Base-by-base conservation (phyloP, 176 grass and related monocot genomes). In the Stipa capillata region DNA sequence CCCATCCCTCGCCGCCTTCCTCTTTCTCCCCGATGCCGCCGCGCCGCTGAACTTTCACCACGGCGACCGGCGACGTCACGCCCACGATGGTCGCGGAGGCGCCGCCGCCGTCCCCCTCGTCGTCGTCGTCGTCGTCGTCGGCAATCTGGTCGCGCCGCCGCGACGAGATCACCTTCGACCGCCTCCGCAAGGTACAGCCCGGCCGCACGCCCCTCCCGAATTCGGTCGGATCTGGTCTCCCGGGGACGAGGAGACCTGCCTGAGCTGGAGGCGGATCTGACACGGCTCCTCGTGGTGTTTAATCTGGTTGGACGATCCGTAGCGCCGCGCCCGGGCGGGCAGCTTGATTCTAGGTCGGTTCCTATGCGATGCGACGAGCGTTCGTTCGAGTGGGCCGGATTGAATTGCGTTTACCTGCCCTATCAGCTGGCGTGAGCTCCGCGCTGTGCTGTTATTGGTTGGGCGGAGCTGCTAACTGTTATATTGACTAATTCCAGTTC, bases 151-250 rank as follows among this genome's bases (percentile, higher is more conserved):
- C 93, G 72, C 82, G 67, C 60, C 81, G 87, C 45, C 88, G 88
- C 55, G 90, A 97, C 32, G 85, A 92, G 51, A 89, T 97, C 90
- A 89, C 93, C 49, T 88, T 93, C 83, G 93, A 97, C 81, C 93
- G 83, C 77, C 88, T 97, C 23, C 90, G 87, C 60, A 97, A 90
- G 90, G 93, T 97, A 89, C 63, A 2, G 14, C 21, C n/a, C n/a
- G n/a, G 28, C 60, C 65, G 2, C 79, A 31, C 63, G 55, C 48
- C 36, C 58, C 6, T 29, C 33, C 7, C 4, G 69, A 58, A 20
- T 80, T 59, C 68, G n/a, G n/a, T n/a, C n/a, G n/a, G 60, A 79
- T 79, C 45, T 25, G 84, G 78, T 84, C 82, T 77, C n/a, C n/a
- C n/a, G n/a, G n/a, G n/a, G n/a, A n/a, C n/a, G n/a, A n/a, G n/a